phyloP scores from a whole-genome alignment of 768 basidiomycete genomes.

The Tremella fuciformis region DNA sequence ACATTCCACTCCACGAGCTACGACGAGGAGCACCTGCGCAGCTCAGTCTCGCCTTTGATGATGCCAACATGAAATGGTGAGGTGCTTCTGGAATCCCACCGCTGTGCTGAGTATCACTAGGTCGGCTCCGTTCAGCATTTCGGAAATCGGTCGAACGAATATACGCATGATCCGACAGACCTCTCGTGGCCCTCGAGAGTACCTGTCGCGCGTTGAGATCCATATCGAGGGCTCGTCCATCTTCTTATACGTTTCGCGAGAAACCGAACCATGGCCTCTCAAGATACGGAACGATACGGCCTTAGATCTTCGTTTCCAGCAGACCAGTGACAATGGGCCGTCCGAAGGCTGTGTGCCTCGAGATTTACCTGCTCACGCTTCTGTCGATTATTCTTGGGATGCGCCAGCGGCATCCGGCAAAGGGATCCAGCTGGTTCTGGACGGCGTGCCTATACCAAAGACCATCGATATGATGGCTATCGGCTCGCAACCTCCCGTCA shows the following conservation, averaged over 20 bases:
- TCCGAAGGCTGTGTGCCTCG: conserved; percentile 57
- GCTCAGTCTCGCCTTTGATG: conserved; percentile 80
- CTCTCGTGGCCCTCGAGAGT: conserved; percentile 49
- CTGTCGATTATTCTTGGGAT: conserved; percentile 84
- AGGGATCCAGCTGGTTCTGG: conserved; percentile 65
- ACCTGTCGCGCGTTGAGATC: conserved; percentile 71
- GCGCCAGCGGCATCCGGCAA: conserved; percentile 79
- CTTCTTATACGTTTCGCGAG: conserved; percentile 70
- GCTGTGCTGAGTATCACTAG: conserved; percentile 54
- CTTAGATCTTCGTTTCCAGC: conserved; percentile 64
- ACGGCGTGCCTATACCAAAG: conserved; percentile 59
- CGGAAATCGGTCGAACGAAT: conserved; percentile 72
- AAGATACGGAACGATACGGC: conserved; percentile 84
- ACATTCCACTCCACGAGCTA: conserved; percentile 66
- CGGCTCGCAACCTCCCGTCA: conserved; percentile 84
- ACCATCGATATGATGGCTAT: conserved; percentile 92
- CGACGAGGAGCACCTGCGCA: conserved; percentile 64
- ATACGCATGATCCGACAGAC: conserved; percentile 28
- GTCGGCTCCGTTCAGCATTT: conserved; percentile 88
- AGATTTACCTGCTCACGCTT: conserved; percentile 58
- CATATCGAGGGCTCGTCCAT: conserved; percentile 82
- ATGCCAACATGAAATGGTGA: conserved; percentile 61
- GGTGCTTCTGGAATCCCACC: neutral
- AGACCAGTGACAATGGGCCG: conserved; percentile 59
- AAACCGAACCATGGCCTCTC: conserved; percentile 81